A percentile compares a stretch with the other conserved stretches of the same genome.
Evolutionary conservation across 345 rosid genomes (phyloP).

Genomic region (Aegle marmelos): DNA sequence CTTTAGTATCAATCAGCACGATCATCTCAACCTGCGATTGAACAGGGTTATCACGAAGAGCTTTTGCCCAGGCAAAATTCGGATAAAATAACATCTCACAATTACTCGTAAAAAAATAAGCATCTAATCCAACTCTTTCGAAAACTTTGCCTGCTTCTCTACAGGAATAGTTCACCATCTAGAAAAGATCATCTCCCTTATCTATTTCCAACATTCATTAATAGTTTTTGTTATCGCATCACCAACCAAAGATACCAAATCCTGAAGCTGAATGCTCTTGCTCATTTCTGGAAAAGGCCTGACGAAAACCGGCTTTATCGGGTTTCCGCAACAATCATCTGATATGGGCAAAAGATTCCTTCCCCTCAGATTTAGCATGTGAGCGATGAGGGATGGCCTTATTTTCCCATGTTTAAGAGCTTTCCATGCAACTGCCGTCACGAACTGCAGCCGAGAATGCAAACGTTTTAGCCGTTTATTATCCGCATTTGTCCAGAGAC

Average conservation of each 20-base stretch:
- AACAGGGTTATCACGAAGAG: constrained; percentile 16
- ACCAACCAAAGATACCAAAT: not conserved
- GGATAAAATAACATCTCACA: constrained; percentile 18
- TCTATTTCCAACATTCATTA: not conserved
- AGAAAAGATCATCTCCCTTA: not conserved
- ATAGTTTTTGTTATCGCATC: not conserved
- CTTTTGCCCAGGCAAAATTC: constrained; percentile 36
- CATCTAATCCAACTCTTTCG: constrained; percentile 1
- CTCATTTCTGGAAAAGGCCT: not conserved
- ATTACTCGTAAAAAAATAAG: constrained; percentile 20
- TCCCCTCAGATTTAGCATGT: constrained; percentile 8
- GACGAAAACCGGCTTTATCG: not conserved
- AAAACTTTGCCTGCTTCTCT: not conserved
- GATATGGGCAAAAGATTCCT: constrained; percentile 12
- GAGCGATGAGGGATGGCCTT: constrained; percentile 7
- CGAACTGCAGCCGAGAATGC: not conserved
- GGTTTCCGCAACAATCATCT: constrained; percentile 8
- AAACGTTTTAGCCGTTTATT: too few relatives aligned
- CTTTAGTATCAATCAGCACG: constrained; percentile 13
- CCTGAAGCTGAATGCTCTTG: not conserved
- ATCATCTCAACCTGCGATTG: constrained; percentile 1
- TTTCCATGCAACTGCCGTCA: constrained; percentile 9
- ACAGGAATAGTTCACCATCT: not conserved
- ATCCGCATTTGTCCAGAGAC: not conserved
- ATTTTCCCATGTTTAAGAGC: constrained; percentile 17